Base-by-base conservation (phyloP, 495 filamentous ascomycete genomes). In the Penicillium macrosclerotiorum region DNA sequence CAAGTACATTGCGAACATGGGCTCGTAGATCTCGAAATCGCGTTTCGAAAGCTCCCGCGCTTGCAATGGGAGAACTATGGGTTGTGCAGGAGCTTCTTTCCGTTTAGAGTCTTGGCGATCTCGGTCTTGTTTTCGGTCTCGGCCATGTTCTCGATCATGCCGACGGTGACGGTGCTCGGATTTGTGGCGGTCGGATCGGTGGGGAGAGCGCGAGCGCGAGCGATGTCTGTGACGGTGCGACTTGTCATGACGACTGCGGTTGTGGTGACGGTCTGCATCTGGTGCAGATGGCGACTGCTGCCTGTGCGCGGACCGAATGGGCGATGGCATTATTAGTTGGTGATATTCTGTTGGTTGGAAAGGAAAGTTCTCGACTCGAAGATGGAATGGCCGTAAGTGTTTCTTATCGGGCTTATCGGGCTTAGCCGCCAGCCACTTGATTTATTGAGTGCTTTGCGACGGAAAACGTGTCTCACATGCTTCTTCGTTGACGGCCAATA, bases 1-100 rank as follows among this genome's bases (percentile, higher is more conserved):
- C 19, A 98, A 75, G 59, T 97, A 98, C 52, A 85, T 75, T 18
- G 81, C 87, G 45, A 98, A 90, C 57, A 97, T 77, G 0, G 86
- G 77, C 48, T 74, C 74, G 54, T 86, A 88, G 1, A 58, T 43
- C 3, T 72, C 63, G 13, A 85, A 68, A 55, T 95, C 87, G 35
- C 69, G 70, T 46, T 85, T 86, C 1, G 75, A 75, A 5, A 96
- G 75, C 31, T 73, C 69, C 19, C 77, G 71, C 8, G 87, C 81
- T 31, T 79, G 67, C 51, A 79, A 83, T 0, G 91, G 91, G 12
- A 95, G 82, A 36, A 63, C 33, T 19, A 64, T 45, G 1, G 67
- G 65, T 18, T 54, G 37, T 30, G 49, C 25, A 23, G 49, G 37
- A 13, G 54, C 8, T 14, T 49, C 44, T 41, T 27, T 47, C 30